These are phyloP conservation scores for Cryptomeria japonica DNA, from an alignment of 75 land plant species.

Conservation along the genomic window DNA sequence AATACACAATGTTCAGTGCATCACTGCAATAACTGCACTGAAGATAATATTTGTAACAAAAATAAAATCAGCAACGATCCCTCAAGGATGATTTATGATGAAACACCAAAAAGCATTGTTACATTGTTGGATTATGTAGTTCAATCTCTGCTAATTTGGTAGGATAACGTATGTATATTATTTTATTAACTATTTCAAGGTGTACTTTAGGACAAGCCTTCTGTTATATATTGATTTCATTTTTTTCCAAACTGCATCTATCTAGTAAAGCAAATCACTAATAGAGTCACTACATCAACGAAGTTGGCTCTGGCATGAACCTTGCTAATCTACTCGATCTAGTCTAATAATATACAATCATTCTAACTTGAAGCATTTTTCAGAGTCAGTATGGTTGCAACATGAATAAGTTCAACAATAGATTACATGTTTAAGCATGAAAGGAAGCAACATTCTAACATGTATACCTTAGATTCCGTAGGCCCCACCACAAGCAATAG, in stretches of 20 bases:
- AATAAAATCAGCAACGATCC: background rate
- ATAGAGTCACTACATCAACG: background rate
- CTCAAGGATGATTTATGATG: background rate
- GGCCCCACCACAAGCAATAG: conserved; percentile 91
- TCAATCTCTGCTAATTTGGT: background rate
- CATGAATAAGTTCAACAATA: background rate
- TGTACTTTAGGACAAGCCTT: background rate
- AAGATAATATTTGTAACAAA: background rate
- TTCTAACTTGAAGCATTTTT: background rate
- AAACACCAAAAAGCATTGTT: background rate
- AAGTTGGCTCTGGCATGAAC: background rate
- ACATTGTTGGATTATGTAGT: background rate
- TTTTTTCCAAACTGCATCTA: background rate
- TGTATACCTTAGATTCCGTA: conserved; percentile 55
- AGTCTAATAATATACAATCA: background rate
- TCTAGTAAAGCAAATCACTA: background rate
- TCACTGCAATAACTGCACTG: too few species aligned
- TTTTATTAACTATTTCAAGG: background rate
- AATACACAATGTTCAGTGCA: too few species aligned
- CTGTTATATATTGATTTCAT: background rate
- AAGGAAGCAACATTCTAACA: background rate
- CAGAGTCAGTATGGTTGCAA: background rate
- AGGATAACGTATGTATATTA: background rate
- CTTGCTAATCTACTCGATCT: background rate
- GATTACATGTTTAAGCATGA: background rate